A percentile compares a stretch with the other conserved stretches of the same genome.
These are phyloP conservation scores for Ophiorrhiza pumila DNA, from an alignment of 257 asterid genomes.

Conservation along the genomic window DNA sequence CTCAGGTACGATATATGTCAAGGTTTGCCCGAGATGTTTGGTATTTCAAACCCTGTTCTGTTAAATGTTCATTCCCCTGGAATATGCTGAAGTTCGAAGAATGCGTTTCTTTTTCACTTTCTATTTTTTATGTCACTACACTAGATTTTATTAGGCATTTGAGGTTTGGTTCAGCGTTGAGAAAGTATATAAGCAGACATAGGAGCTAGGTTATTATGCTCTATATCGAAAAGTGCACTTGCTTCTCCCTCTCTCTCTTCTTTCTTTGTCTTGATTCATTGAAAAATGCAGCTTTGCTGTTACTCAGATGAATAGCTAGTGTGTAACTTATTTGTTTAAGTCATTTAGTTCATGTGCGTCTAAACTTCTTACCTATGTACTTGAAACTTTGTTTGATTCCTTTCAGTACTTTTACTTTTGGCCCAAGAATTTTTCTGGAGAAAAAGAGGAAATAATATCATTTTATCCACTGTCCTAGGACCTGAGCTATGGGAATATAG, in stretches of 20 bases:
- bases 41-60: not conserved
- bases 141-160: not conserved
- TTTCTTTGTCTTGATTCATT: not conserved
- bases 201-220: not conserved
- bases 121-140: not conserved
- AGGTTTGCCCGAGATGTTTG: constrained; percentile 10
- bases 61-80: not conserved
- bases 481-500: constrained; percentile 31
- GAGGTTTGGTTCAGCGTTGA: not conserved
- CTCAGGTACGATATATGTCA: constrained; percentile 42
- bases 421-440: not conserved
- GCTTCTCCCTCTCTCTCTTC: too few relatives aligned
- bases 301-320: not conserved
- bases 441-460: not conserved
- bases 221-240: not conserved
- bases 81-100: not conserved
- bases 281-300: not conserved
- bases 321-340: not conserved
- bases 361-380: not conserved
- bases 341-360: not conserved
- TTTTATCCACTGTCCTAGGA: constrained; percentile 39
- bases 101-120: not conserved
- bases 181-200: not conserved
- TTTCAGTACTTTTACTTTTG: not conserved
- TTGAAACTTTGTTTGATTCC: not conserved